Conservation (phyloP, 1,139 yeast genomes). For the Blastobotrys ciferrii region DNA sequence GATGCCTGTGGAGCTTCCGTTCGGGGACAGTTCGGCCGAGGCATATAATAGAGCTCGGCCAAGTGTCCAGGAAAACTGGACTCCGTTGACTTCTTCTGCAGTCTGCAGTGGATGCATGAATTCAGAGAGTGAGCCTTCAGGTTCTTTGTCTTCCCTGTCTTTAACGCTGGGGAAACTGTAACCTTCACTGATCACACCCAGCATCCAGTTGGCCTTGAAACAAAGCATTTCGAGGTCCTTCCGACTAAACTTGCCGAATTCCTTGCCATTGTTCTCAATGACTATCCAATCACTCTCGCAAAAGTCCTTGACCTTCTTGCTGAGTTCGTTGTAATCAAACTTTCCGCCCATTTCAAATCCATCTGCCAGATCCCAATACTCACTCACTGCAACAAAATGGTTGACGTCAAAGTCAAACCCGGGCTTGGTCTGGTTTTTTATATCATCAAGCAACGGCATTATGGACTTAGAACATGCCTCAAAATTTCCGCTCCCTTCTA, state of each 20-base stretch:
- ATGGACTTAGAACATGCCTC: constrained; percentile 51
- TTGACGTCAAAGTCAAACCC: constrained; percentile 65
- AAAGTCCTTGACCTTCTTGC: constrained; percentile 46
- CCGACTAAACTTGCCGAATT: constrained; percentile 37
- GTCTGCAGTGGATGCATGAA: constrained; percentile 52
- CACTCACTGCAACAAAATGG: constrained; percentile 76
- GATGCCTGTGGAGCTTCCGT: constrained; percentile 49
- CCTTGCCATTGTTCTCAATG: constrained; percentile 22
- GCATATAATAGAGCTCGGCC: constrained; percentile 74
- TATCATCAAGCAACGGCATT: constrained; percentile 47
- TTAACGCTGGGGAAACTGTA: constrained; percentile 55
- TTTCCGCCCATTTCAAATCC: constrained; percentile 43
- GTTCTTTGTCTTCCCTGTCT: not conserved
- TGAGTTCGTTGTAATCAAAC: constrained; percentile 41
- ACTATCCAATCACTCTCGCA: constrained; percentile 48
- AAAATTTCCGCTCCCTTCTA: constrained; percentile 62
- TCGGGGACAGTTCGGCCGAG: constrained; percentile 44
- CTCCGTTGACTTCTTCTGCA: constrained; percentile 61
- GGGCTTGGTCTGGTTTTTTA: constrained; percentile 41
- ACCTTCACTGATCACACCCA: constrained; percentile 70
- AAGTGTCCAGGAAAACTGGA: constrained; percentile 77
- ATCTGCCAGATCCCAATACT: constrained; percentile 72
- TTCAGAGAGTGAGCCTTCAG: constrained; percentile 20
- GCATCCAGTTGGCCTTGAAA: constrained; percentile 70
- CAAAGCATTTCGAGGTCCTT: constrained; percentile 53